Base-by-base conservation (phyloP, 805 yeast species). In the Schwanniomyces sp. region DNA sequence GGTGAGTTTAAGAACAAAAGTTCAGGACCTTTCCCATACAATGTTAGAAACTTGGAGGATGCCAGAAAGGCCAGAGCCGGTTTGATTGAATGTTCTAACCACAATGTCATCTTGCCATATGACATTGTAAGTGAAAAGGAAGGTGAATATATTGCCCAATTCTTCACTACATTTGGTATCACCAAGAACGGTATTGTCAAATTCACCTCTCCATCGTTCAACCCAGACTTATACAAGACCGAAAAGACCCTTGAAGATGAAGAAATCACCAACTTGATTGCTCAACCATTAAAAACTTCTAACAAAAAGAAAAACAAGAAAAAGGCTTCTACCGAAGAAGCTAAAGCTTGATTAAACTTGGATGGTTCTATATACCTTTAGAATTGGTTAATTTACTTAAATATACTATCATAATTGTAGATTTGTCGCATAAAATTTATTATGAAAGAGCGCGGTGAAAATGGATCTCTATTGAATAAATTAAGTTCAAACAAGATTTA, bases 11-110 rank as follows among this genome's bases (percentile, higher is more conserved):
- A 84, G 72, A 75, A 76, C 65, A 82, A 82, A 66, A 78, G 81
- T 45, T 78, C 82, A 27, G 75, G 80, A 24, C 67, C 61, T 10
- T 86, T 84, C 81, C 92, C 92, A 46, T 82, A 81, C 70, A 75
- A 85, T 56, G 75, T 84, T 57, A 78, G 85, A 65, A 75, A 78
- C 56, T 78, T 86, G 47, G 82, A 78, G 38, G 88, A 87, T 59
- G 83, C 87, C 57, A 78, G 82, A 65, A 85, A 81, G 65, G 83
- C 86, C 50, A 80, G 88, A 63, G 80, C 85, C 69, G 92, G 91
- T 43, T 76, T 86, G 58, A 80, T 78, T 61, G 91, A 86, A 76
- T 83, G 88, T 64, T 71, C 75, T 47, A 81, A 75, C 75, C 91
- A 85, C 69, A 76, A 79, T 51, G 80, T 85, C 38, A 74, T 85